phyloP scores from a whole-genome alignment of 73 alveolate genomes.

The Paramecium pentaurelia region DNA sequence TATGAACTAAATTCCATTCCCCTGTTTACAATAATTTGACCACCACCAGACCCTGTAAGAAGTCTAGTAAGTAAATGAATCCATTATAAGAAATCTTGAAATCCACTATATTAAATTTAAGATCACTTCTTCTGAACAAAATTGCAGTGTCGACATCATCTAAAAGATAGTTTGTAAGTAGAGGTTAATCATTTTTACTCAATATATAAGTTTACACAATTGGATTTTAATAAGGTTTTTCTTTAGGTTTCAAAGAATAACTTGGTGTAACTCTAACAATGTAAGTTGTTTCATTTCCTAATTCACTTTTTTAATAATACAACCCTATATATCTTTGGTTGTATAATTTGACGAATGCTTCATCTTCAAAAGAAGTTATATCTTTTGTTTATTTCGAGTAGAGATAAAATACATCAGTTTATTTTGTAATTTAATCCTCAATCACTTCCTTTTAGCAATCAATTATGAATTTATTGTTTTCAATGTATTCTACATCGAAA shows the following conservation, averaged over 20 bases:
- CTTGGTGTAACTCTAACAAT: constrained; percentile 22
- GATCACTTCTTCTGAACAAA: neutral
- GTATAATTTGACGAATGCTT: neutral
- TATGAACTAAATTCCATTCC: neutral
- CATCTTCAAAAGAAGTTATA: neutral
- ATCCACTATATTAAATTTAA: neutral
- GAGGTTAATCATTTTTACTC: neutral
- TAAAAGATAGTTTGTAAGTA: neutral
- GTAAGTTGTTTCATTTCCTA: neutral
- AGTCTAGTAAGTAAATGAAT: neutral
- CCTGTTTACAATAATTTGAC: neutral
- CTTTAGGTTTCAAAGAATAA: neutral
- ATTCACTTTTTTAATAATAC: neutral
- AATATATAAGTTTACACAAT: neutral
- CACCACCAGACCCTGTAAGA: neutral
- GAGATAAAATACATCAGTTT: neutral
- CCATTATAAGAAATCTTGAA: neutral
- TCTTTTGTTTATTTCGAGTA: neutral
- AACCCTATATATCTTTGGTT: neutral
- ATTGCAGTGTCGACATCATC: neutral
- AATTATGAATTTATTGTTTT: neutral
- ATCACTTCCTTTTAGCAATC: neutral
- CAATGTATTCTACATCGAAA: neutral
- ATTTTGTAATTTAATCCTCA: neutral
- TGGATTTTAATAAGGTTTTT: neutral